phyloP scores from a whole-genome alignment of 202 grass and related monocot species.

The Saccharum hybrid region DNA sequence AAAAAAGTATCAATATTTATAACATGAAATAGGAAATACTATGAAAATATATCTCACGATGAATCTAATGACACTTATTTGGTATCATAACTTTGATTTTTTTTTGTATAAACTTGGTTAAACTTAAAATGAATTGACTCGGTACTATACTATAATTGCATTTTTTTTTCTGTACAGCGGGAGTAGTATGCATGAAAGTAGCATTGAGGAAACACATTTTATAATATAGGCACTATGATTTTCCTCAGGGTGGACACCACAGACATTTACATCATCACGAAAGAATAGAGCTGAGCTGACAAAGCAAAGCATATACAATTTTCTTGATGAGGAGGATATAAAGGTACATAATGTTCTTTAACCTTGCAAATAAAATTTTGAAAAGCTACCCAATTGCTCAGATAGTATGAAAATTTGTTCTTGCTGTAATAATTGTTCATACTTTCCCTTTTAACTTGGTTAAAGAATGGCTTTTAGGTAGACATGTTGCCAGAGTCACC shows the following conservation, averaged over 20 bases:
- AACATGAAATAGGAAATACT: not conserved
- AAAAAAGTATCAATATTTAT: too few species aligned
- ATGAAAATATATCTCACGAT: not conserved
- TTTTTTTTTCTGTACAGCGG: not conserved
- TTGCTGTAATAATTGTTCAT: slow-evolving; percentile 17
- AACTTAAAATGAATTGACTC: not conserved
- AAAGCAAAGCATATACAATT: slow-evolving; percentile 87
- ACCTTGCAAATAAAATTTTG: not conserved
- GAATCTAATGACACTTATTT: not conserved
- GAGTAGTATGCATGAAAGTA: not conserved
- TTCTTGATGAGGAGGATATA: slow-evolving; percentile 93
- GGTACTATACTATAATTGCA: not conserved
- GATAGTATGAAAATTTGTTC: slow-evolving; percentile 3
- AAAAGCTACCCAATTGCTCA: not conserved
- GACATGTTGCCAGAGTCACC: not conserved
- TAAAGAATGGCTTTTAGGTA: not conserved
- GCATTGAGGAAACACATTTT: not conserved
- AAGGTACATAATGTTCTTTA: slow-evolving; percentile 62
- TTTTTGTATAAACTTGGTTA: not conserved
- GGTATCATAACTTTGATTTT: not conserved
- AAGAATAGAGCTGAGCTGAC: slow-evolving; percentile 86
- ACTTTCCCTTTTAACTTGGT: not conserved
- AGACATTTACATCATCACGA: slow-evolving; percentile 89
- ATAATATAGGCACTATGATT: slow-evolving; percentile 20
- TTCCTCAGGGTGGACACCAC: slow-evolving; percentile 81